Conservation (phyloP, 2,329 filamentous ascomycete genomes). For the Penicillium sp. region DNA sequence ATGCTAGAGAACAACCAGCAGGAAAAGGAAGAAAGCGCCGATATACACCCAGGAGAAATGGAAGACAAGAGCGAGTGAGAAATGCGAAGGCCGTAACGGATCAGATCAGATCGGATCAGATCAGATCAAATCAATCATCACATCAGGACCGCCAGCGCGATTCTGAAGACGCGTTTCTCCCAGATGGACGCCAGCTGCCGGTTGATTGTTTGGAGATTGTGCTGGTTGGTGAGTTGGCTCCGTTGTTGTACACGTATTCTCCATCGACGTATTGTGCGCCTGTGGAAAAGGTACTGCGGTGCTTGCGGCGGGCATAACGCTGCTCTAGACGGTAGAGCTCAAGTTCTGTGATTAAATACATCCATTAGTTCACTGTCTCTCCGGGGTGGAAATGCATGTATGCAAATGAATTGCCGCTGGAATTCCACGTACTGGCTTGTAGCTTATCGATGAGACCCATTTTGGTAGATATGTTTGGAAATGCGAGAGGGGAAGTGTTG, state of each 20-base stretch:
- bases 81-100: constrained; percentile 2
- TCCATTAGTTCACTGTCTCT: too few species aligned
- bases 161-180: constrained; percentile 29
- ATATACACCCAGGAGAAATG: constrained; percentile 1
- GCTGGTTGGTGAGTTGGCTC: constrained; percentile 36
- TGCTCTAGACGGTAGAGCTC: constrained; percentile 95
- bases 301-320: constrained; percentile 87
- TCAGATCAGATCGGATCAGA: too few species aligned
- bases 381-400: too few species aligned
- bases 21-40: constrained; percentile 5
- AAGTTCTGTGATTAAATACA: too few species aligned
- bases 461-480: constrained; percentile 21
- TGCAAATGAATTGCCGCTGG: too few species aligned
- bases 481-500: not conserved
- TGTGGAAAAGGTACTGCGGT: constrained; percentile 84
- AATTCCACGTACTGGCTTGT: constrained; percentile 52
- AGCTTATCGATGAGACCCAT: constrained; percentile 54
- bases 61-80: constrained; percentile 1
- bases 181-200: constrained; percentile 34
- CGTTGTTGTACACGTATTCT: constrained; percentile 76
- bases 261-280: constrained; percentile 92
- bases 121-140: not conserved
- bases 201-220: constrained; percentile 42
- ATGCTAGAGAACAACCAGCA: constrained; percentile 5
- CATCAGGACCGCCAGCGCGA: constrained; percentile 30